These are phyloP conservation scores for Fraxinus floribunda DNA, from an alignment of 305 asterid species.

Conservation along the genomic window DNA sequence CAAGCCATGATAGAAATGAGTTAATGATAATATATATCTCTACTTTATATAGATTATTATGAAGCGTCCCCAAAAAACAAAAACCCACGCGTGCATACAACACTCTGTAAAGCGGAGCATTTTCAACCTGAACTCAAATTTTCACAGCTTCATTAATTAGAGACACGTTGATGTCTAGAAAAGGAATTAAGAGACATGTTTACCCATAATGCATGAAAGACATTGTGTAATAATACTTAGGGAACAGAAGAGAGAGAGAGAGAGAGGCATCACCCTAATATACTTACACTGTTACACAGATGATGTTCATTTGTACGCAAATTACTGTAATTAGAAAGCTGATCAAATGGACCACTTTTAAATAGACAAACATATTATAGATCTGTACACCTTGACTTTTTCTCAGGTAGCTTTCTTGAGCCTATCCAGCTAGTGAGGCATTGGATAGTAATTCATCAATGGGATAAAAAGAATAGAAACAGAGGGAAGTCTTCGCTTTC, in stretches of 20 bases:
- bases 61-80: not conserved
- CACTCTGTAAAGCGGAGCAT: not conserved
- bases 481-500: not conserved
- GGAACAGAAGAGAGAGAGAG: not conserved
- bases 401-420: not conserved
- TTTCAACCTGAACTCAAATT: not conserved
- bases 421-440: not conserved
- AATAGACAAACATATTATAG: not conserved
- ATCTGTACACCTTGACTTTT: not conserved
- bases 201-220: not conserved
- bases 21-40: not conserved
- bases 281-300: not conserved
- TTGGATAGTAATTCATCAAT: not conserved
- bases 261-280: not conserved
- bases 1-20: slow-evolving; percentile 19
- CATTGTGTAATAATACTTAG: not conserved
- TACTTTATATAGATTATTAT: not conserved
- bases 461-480: not conserved
- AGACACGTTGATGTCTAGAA: not conserved
- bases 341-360: not conserved
- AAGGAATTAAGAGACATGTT: not conserved
- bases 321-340: not conserved
- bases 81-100: not conserved
- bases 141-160: not conserved
- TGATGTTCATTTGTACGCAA: not conserved